Evolutionary conservation across 352 stramenopile species (phyloP).

Genomic region (Pythium graminicola): DNA sequence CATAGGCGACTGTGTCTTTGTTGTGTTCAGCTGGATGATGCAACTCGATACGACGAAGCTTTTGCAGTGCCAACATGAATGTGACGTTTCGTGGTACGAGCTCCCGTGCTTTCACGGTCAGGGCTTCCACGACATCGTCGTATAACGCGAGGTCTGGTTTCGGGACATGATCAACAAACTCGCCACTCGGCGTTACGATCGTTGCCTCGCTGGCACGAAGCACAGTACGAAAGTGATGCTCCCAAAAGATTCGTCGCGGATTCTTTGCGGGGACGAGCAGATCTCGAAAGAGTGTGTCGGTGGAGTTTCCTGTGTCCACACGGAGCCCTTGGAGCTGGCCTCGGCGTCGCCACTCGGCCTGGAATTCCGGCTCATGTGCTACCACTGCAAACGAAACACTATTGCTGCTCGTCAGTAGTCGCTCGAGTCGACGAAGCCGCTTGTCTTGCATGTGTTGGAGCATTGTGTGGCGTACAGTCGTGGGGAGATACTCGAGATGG

Average conservation of each 20-base stretch:
- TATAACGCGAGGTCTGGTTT: slow-evolving; percentile 29
- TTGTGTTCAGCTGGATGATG: slow-evolving; percentile 65
- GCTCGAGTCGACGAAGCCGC: slow-evolving; percentile 20
- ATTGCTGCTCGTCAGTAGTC: not conserved
- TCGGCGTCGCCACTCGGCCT: slow-evolving; percentile 17
- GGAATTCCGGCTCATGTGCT: slow-evolving; percentile 12
- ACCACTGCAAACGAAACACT: not conserved
- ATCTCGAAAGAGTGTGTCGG: slow-evolving; percentile 24
- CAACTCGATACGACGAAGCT: slow-evolving; percentile 52
- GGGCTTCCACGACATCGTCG: slow-evolving; percentile 41
- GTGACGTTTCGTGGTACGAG: slow-evolving; percentile 41
- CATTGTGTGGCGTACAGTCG: not conserved
- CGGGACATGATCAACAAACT: not conserved
- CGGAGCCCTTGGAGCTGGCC: slow-evolving; percentile 2
- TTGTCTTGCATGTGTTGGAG: slow-evolving; percentile 4
- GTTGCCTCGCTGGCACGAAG: not conserved
- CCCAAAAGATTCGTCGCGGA: slow-evolving; percentile 18
- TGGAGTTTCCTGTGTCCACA: not conserved
- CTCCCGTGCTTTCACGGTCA: slow-evolving; percentile 62
- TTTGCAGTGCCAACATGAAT: slow-evolving; percentile 35
- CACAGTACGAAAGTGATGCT: slow-evolving; percentile 17
- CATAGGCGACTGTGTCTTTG: slow-evolving; percentile 7
- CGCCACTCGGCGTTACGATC: not conserved
- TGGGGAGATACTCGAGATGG: slow-evolving; percentile 16
- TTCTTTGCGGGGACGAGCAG: not conserved